Conservation (phyloP, 495 filamentous ascomycete genomes). For the Neurospora discreta region DNA sequence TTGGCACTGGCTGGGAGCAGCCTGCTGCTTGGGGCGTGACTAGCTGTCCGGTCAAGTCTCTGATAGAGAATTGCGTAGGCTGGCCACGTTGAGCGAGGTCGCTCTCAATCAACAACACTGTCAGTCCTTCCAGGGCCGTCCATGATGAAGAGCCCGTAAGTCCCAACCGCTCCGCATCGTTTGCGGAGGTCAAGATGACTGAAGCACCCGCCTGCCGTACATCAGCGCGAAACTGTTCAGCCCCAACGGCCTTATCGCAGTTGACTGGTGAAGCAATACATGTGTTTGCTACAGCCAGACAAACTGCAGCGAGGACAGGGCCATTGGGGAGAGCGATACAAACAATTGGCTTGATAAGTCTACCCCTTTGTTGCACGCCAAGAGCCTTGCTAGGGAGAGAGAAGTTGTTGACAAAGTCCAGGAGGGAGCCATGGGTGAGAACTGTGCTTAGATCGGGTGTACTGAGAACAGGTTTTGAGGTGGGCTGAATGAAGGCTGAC, state of each 20-base stretch:
- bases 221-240: slow-evolving; percentile 14
- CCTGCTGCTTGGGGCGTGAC: neutral
- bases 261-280: slow-evolving; percentile 26
- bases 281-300: slow-evolving; percentile 18
- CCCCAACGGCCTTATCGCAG: slow-evolving; percentile 11
- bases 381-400: neutral
- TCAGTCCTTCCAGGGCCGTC: neutral
- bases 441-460: neutral
- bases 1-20: neutral
- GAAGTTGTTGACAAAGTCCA: neutral
- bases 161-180: slow-evolving; percentile 6
- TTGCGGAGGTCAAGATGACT: slow-evolving; percentile 5
- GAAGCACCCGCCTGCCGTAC: slow-evolving; percentile 9
- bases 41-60: neutral
- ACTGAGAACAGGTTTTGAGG: neutral
- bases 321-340: slow-evolving; percentile 26
- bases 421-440: neutral
- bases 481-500: neutral
- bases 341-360: slow-evolving; percentile 18
- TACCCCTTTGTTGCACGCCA: neutral
- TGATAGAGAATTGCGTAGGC: neutral
- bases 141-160: neutral
- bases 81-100: neutral
- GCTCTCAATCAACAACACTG: neutral
- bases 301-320: slow-evolving; percentile 21